Evolutionary conservation across 345 rosid species (phyloP), one percentile per base, ranked within the genome.

Genomic region (Diplotaxis tenuifolia): DNA sequence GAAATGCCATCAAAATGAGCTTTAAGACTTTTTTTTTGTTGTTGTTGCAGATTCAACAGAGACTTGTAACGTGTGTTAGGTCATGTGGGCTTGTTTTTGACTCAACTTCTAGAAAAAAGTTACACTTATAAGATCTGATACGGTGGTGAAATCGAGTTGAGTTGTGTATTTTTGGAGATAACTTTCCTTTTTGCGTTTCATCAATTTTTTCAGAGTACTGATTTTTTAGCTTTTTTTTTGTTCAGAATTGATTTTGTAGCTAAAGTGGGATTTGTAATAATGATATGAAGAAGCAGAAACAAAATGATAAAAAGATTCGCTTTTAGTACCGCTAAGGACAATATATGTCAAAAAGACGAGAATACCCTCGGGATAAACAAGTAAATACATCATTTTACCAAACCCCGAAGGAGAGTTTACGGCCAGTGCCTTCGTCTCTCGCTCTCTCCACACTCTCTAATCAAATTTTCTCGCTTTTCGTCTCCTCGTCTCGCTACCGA

Each of bases 361-460:
- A 67, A 0, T 54, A 60, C 68, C 80, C 80, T 71, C 29, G 0
- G 8, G 20, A 19, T 7, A 11, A 25, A 4, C 34, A 25, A 65
- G 25, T 27, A 25, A 65, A 15, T 14, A 18, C 47, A 47, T 23
- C 8, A 16, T 9, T 6, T 27, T 14, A 62, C 74, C 79, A 68
- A 75, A 61, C 69, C 64, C 2, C 19, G n/a, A 21, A 45, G 47
- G 61, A 65, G 58, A 66, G 60, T 56, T 25, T 61, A 42, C 75
- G 74, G 65, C 70, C 36, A 68, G 31, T 10, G 42, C 59, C 57
- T 52, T 36, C 73, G 63, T 16, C 20, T 25, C 66, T 38, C 78
- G 64, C 55, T 65, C 67, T 34, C 70, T 53, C 31, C 74, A 68
- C 80, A 22, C 75, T 56, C 75, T 27, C 19, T 11, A 47, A 20